Percentiles rank a stretch among this genome's conserved stretches.
These are phyloP conservation scores for Lizanozyma gosingica DNA, from an alignment of 1,139 yeast species.

Conservation along the genomic window DNA sequence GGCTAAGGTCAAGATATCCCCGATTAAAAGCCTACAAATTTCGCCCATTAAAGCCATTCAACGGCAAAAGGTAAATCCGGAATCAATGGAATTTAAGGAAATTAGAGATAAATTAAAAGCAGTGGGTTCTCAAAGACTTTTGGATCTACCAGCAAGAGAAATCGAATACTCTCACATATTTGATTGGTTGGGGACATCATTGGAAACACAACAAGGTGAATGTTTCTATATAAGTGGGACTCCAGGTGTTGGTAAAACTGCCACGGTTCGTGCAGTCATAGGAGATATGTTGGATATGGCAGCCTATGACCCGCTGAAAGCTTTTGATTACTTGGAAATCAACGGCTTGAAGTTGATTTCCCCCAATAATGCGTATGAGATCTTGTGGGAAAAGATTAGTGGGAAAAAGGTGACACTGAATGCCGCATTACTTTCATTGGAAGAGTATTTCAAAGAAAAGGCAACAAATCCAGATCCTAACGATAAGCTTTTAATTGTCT, in stretches of 20 bases:
- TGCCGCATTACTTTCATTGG: constrained; percentile 44
- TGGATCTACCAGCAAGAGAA: constrained; percentile 80
- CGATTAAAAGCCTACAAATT: constrained; percentile 17
- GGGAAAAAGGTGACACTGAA: constrained; percentile 55
- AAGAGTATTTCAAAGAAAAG: constrained; percentile 25
- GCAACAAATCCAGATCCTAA: constrained; percentile 5
- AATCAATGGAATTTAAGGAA: constrained; percentile 31
- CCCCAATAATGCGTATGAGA: constrained; percentile 83
- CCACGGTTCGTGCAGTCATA: constrained; percentile 82
- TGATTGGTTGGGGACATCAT: constrained; percentile 65
- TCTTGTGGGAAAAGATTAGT: constrained; percentile 67
- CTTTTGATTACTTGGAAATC: constrained; percentile 72
- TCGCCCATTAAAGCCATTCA: constrained; percentile 14
- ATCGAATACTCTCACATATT: constrained; percentile 72
- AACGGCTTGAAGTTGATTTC: constrained; percentile 81
- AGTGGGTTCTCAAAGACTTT: constrained; percentile 45
- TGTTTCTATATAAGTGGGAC: constrained; percentile 92
- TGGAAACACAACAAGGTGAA: constrained; percentile 65
- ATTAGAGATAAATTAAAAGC: constrained; percentile 58
- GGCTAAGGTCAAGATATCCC: constrained; percentile 16
- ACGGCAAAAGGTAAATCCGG: constrained; percentile 5
- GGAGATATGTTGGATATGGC: constrained; percentile 47
- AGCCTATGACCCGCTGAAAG: constrained; percentile 38
- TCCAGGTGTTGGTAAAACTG: constrained; percentile 97
- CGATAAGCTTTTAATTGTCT: constrained; percentile 56